Base-by-base conservation (phyloP, 345 rosid species). In the Citropsis articulata region DNA sequence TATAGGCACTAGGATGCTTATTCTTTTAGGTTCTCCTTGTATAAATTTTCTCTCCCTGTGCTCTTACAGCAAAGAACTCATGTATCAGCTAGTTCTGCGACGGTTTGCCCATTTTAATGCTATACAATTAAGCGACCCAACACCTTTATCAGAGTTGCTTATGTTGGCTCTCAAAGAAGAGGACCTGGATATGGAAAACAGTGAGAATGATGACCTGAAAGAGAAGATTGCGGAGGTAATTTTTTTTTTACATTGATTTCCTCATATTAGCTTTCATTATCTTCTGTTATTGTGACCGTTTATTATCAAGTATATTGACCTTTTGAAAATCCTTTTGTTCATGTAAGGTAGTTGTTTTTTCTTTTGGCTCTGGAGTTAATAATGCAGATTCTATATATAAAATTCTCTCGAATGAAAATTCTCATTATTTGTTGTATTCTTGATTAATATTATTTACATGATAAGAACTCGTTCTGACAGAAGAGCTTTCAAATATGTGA, bases 71-170 rank as follows among this genome's bases (percentile, higher is more conserved):
- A 92, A 96, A 85, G 99, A 96, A 87, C 90, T 96, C 75, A 92
- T 96, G 97, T 96, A 96, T 85, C 99, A 94, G 87, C 99, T 90
- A 89, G 95, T 84, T 57, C 83, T 96, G 65, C 87, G 88, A 27
- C 94, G 98, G 27, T 96, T 96, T 88, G 91, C 93, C 38, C 97
- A 91, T 87, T 94, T 91, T 81, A 94, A 88, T 87, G 96, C 93
- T 42, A 89, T 94, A 77, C 96, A 92, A 81, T 87, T 96, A 36
- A 94, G 98, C 42, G 90, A 94, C 62, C 91, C 97, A 45, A 93
- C 98, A 57, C 91, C 98, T 33, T 35, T 94, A 75, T 71, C 75
- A 2, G 98, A 90, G 81, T 88, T 96, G 83, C 89, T 96, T 75
- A 69, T 85, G 82, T 84, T 96, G 90, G 98, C 99, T 45, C 83